Base-by-base conservation (phyloP, 139 green algal genomes). In the Coelastrella sp. region DNA sequence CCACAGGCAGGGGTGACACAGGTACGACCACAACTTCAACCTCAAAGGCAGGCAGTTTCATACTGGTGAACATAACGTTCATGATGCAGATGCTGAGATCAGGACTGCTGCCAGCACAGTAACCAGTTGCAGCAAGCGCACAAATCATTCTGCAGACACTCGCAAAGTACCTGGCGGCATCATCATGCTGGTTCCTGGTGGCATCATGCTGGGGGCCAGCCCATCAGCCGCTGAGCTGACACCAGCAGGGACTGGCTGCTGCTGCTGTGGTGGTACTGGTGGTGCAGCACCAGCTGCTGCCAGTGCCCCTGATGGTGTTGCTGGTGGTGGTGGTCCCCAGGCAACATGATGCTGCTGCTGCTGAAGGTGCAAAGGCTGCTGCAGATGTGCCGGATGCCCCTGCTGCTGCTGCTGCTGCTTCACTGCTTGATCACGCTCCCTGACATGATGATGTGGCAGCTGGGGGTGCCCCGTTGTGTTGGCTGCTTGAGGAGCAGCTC, bases 291-390 rank as follows among this genome's bases (percentile, higher is more conserved):
- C 68, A 27, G 35, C 35, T 49, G 35, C 35, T 49, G 1, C 35
- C 35, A 49, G 35, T 49, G 35, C 35, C 35, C 35, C 35, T 49
- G 35, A 49, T 49, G 35, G 3, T 49, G 35, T 49, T 49, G 68
- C 68, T 76, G 68, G 68, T 35, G 68, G 19, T 76, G 68, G 68
- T 76, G 63, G 12, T 22, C 63, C 63, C 5, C 63, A 22, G 15
- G 63, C 3, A 14, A 14, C 63, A 70, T 70, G 61, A 10, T 87
- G 87, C 76, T 85, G 85, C 85, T 87, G 91, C 80, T 59, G 78
- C 82, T 89, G 63, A 25, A 57, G 35, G 68, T 35, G 81, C 68
- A 11, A 17, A 59, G 75, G 25, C 19, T 82, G 75, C 75, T 17
- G 63, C 12, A 17, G 15, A 22, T 70, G 63, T 70, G 63, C 63